Evolutionary conservation across 73 alveolate genomes (phyloP), one percentile per base, ranked within the genome.

Genomic region (Chromera velia): DNA sequence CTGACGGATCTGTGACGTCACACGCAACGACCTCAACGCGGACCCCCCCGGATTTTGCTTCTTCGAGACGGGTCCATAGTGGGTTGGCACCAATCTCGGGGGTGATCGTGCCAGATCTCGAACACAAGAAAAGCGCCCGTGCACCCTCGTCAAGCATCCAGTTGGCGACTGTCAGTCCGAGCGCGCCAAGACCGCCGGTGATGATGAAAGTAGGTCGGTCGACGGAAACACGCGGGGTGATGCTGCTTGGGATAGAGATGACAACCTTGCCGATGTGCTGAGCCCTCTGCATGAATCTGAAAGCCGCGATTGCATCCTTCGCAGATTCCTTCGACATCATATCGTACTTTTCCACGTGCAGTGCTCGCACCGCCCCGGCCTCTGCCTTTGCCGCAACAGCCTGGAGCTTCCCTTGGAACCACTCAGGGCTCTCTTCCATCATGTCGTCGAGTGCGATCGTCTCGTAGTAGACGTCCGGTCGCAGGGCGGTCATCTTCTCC

Each of bases 201-300:
- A 72, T 69, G 29, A 45, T 31, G 24, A 34, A 72, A 40, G 28
- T 31, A 13, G 9, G 22, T 4, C 13, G 4, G 55, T 40, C 55
- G 55, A 13, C 55, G 55, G 13, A 7, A n/a, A n/a, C n/a, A n/a
- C n/a, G n/a, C n/a, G n/a, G n/a, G n/a, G n/a, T n/a, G n/a, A n/a
- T n/a, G n/a, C n/a, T n/a, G 55, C 55, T 40, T 4, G 55, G 55
- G 55, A 40, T 1, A 9, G 10, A 4, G 66, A 67, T 47, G 85
- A 78, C 73, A 66, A 77, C 84, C 75, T 77, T 77, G 55, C 84
- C 84, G 63, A 77, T 77, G 84, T 77, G 66, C 72, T 34, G 34
- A 28, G 84, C 84, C 31, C 84, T 67, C 79, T 78, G 80, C 31
- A 77, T 47, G 84, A 77, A 77, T 64, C 66, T 76, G 75, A 77